Base-by-base conservation (phyloP, 2,329 filamentous ascomycete genomes). In the Phialophora macrospora region DNA sequence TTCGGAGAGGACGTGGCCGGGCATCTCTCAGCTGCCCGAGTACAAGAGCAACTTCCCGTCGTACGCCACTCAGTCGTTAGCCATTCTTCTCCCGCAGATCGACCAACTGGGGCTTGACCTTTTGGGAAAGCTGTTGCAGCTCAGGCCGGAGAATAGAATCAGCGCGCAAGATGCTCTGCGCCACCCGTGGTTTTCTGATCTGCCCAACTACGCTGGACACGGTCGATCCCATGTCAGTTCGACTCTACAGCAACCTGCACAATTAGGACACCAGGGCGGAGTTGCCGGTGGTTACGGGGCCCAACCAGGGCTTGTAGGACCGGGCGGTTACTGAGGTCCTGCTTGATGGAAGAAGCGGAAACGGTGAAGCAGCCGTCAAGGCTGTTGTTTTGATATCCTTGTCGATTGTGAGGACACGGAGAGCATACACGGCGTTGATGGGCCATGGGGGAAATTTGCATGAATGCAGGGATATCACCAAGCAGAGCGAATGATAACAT, bases 1-100 rank as follows among this genome's bases (percentile, higher is more conserved):
- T 0, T 96, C 92, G 0, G 95, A 99, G 79, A 88, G 93, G 52
- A 93, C 91, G 4, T 99, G 95, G 95, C 94, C 94, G 0, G 93
- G 93, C 49, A 96, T 99, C 75, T 92, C 90, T 22, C 90, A 94
- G 75, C 93, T 96, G 73, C 93, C 94, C n/a, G 95, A 99, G 79
- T 99, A 98, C 84, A 97, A 98, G 83, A 86, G 89, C 55, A 97
- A 90, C 67, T 97, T 97, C 80, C 93, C 95, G 71, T 91, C 96
- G 76, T 98, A 95, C 77, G 91, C 92, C 14, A 97, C 95, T 1
- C 93, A 97, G 76, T 93, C 97, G 73, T 83, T 98, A 62, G 86
- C 91, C 22, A 86, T 89, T 65, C 95, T 98, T 70, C 83, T 99
- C 26, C 93, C 92, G 0, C 92, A 96, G 75, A 92, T 99, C 73